Conservation (phyloP, 2,329 filamentous ascomycete genomes). For the Capronia epimyces region DNA sequence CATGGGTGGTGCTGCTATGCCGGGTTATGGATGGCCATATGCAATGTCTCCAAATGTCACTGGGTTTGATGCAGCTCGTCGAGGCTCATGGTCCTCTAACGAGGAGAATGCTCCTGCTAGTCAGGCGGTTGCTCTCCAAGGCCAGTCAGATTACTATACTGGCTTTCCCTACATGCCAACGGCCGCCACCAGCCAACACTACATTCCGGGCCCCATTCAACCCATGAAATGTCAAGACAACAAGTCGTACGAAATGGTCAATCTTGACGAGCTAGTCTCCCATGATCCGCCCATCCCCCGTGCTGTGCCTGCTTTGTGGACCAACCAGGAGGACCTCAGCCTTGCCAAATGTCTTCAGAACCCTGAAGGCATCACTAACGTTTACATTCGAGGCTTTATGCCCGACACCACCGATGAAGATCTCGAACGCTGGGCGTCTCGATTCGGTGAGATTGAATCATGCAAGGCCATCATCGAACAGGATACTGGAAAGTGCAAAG, state of each 20-base stretch:
- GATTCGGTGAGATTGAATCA: slow-evolving; percentile 90
- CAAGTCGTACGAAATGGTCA: slow-evolving; percentile 43
- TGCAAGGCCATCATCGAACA: slow-evolving; percentile 99
- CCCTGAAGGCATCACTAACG: slow-evolving; percentile 89
- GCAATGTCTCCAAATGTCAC: slow-evolving; percentile 35
- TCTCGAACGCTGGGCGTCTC: slow-evolving; percentile 71
- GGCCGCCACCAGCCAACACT: slow-evolving; percentile 47
- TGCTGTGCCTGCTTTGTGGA: slow-evolving; percentile 79
- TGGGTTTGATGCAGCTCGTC: slow-evolving; percentile 35
- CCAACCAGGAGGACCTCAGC: slow-evolving; percentile 79
- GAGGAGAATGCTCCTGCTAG: slow-evolving; percentile 49
- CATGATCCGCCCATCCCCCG: slow-evolving; percentile 78
- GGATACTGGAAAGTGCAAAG: slow-evolving; percentile 88
- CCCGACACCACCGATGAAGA: slow-evolving; percentile 93
- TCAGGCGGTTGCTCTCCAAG: slow-evolving; percentile 45
- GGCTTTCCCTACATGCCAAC: slow-evolving; percentile 54
- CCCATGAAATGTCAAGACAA: slow-evolving; percentile 42
- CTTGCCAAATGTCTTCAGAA: slow-evolving; percentile 94
- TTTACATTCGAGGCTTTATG: slow-evolving; percentile 94
- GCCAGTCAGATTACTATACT: slow-evolving; percentile 48
- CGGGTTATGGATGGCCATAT: slow-evolving; percentile 38
- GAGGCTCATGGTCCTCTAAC: slow-evolving; percentile 38
- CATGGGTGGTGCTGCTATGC: slow-evolving; percentile 33
- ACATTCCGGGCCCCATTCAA: slow-evolving; percentile 35
- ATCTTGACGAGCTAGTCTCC: slow-evolving; percentile 60